These are phyloP conservation scores for Powellomyces hirtus DNA, from an alignment of 192 early-diverging fungal species.

Conservation along the genomic window DNA sequence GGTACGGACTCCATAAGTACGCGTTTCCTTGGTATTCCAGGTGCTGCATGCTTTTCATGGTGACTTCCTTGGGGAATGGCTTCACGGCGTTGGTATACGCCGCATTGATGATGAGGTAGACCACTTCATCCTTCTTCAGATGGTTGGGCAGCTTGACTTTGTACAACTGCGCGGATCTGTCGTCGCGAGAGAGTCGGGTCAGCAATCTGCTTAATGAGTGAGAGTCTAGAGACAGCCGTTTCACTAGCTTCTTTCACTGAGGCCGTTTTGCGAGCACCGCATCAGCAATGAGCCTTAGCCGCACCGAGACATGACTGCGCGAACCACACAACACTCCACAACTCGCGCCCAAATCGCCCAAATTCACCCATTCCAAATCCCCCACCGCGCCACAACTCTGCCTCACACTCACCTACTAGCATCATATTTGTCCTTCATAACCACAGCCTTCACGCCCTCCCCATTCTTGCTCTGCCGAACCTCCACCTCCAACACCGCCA, in stretches of 20 bases:
- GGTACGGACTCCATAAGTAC: conserved; percentile 67
- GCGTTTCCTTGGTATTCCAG: conserved; percentile 61
- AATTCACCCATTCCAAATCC: background rate
- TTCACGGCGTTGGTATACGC: conserved; percentile 34
- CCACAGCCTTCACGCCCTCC: conserved; percentile 4
- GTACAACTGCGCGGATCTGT: conserved; percentile 10
- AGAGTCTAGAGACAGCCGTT: background rate
- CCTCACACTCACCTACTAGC: conserved; percentile 1
- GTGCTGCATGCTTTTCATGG: conserved; percentile 67
- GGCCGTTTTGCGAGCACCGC: too few species aligned
- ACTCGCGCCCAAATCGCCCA: background rate
- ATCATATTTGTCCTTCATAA: conserved; percentile 16
- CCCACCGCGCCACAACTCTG: background rate
- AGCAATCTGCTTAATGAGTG: background rate
- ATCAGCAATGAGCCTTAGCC: too few species aligned
- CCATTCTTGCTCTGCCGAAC: conserved; percentile 43
- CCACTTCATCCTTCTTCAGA: conserved; percentile 24
- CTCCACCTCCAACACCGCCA: conserved; percentile 33
- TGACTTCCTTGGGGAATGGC: conserved; percentile 43
- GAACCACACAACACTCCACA: too few species aligned
- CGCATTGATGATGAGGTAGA: conserved; percentile 27
- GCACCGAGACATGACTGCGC: too few species aligned
- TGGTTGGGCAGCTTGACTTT: conserved; percentile 19
- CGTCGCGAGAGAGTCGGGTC: background rate
- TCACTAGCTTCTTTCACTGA: background rate